Conservation (phyloP, 345 rosid species). For the Populus deltoides region DNA sequence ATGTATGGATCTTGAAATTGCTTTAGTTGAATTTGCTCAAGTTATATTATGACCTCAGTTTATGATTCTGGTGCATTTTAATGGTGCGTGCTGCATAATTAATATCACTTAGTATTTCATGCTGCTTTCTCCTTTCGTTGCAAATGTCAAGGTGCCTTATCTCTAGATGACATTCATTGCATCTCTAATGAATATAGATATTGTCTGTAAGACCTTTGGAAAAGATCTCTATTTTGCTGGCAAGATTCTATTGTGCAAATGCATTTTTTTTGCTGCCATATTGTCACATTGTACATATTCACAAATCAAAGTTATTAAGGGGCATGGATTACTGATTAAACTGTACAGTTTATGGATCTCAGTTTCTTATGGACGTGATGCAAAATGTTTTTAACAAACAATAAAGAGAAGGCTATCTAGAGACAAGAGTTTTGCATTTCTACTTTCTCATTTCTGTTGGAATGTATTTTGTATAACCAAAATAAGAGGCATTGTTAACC, state of each 20-base stretch:
- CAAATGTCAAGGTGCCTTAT: background rate
- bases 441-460: too few relatives aligned
- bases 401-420: too few relatives aligned
- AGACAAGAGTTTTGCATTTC: too few relatives aligned
- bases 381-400: too few relatives aligned
- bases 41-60: background rate
- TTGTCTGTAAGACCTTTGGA: too few relatives aligned
- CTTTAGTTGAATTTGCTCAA: background rate
- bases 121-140: background rate
- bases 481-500: too few relatives aligned
- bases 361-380: background rate
- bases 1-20: conserved; percentile 45
- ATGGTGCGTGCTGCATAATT: background rate
- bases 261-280: background rate
- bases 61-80: background rate
- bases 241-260: background rate
- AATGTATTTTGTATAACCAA: too few relatives aligned
- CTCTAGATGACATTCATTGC: background rate
- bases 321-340: background rate
- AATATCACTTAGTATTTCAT: background rate
- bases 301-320: background rate
- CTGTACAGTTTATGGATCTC: background rate
- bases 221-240: too few relatives aligned
- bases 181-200: too few relatives aligned
- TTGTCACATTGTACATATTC: background rate